A percentile compares a stretch with the other conserved stretches of the same genome.
phyloP scores from a whole-genome alignment of 192 early-diverging fungal genomes.

The Umbelopsis sp. region DNA sequence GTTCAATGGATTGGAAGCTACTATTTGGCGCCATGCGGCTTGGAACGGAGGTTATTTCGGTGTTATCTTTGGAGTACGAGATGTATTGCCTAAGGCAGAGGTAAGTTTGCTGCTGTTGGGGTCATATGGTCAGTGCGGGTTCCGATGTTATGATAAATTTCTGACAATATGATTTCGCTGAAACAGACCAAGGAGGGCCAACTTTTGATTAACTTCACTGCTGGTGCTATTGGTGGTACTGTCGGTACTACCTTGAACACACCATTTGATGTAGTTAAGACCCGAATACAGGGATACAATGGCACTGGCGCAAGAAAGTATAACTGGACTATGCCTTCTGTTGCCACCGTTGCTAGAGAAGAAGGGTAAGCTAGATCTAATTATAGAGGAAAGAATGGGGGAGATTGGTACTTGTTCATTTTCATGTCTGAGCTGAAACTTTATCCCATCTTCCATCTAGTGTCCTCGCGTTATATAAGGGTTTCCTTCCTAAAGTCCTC shows the following conservation, averaged over 20 bases:
- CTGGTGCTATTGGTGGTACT: conserved; percentile 91
- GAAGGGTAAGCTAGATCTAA: conserved; percentile 69
- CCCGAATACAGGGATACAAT: conserved; percentile 85
- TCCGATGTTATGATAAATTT: neutral
- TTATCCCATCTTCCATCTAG: conserved; percentile 31
- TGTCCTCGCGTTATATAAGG: conserved; percentile 87
- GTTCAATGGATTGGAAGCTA: conserved; percentile 91
- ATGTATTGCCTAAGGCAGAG: conserved; percentile 68
- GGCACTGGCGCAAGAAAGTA: conserved; percentile 76
- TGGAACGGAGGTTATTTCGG: conserved; percentile 99
- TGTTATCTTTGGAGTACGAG: conserved; percentile 71
- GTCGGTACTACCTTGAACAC: conserved; percentile 93
- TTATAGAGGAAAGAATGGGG: neutral
- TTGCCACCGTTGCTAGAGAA: conserved; percentile 78
- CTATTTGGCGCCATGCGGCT: conserved; percentile 88
- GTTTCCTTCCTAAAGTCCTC: conserved; percentile 93
- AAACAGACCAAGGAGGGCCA: conserved; percentile 68
- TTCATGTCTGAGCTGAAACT: neutral
- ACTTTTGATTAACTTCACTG: conserved; percentile 84
- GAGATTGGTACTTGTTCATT: neutral
- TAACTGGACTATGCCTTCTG: conserved; percentile 82
- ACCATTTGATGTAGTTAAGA: conserved; percentile 97
- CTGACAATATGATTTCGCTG: neutral
- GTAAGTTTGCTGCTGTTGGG: conserved; percentile 10
- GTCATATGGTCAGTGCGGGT: conserved; percentile 6